Evolutionary conservation across 768 basidiomycete genomes (phyloP), one percentile per base, ranked within the genome.

Genomic region (Myochromella boudieri): DNA sequence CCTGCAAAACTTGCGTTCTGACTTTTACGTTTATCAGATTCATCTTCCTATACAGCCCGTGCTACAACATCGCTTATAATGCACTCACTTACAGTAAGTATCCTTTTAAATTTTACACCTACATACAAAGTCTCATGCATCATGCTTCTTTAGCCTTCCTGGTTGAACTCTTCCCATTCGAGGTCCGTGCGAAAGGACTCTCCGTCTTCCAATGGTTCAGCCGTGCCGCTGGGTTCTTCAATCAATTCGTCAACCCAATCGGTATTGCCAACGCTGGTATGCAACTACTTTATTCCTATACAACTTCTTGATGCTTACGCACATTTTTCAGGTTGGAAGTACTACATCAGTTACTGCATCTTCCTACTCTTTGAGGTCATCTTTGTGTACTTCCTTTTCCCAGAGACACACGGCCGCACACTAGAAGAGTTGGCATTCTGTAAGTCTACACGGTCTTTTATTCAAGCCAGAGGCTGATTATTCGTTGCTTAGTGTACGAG

Each of bases 111-210:
- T 33, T 14, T 17, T 40, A 15, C 31, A 26, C 1, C 37, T 74
- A n/a, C n/a, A n/a, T n/a, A n/a, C n/a, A n/a, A n/a, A n/a, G 72
- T n/a, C 42, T 72, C 7, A 60, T 77, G 31, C 75, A 72, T 70
- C 27, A 12, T n/a, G 4, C 11, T 11, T 45, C 18, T 25, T 20
- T 53, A 81, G 81, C 82, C 4, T 83, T 71, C 72, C 62, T 84
- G 49, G 81, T 84, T n/a, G 84, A 85, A 55, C 58, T 85, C 25
- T 84, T 85, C 70, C 83, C 84, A 0, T 85, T 71, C 66, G 76
- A 80, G 51, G 73, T 74, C 22, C 80, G 84, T 46, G 75, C 83
- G 1, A 78, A 75, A 59, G 84, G 84, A 29, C 74, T 85, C 42
- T 65, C 81, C 3, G 57, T 84, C 12, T 84, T 80, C 68, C 80